phyloP scores from a whole-genome alignment of 2,329 filamentous ascomycete genomes.

The Ceratocystis lukuohia region DNA sequence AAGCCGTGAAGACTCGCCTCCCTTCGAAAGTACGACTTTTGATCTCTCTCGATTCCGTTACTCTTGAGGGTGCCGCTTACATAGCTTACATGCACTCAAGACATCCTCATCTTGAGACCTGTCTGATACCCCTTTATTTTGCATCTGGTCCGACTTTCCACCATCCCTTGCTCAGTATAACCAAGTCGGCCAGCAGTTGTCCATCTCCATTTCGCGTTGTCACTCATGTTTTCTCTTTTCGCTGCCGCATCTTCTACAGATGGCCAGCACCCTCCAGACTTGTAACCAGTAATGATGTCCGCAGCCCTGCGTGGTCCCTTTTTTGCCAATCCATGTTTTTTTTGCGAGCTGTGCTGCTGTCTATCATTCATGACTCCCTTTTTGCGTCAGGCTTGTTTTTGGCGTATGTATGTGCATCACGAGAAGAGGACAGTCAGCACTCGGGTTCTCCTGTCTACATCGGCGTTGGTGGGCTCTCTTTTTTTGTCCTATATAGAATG shows the following conservation, averaged over 20 bases:
- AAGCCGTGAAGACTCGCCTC: conserved; percentile 27
- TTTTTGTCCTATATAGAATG: background rate
- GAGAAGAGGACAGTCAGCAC: too few species aligned
- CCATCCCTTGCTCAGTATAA: background rate
- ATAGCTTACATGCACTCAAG: background rate
- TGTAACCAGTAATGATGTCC: background rate
- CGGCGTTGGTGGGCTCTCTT: background rate
- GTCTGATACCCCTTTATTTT: conserved; percentile 6
- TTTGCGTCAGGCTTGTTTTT: background rate
- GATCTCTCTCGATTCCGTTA: conserved; percentile 17
- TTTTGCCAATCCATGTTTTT: background rate
- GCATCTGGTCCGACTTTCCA: conserved; percentile 3
- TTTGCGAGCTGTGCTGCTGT: background rate
- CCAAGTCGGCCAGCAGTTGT: conserved; percentile 9
- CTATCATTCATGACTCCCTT: too few species aligned
- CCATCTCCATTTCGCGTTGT: background rate
- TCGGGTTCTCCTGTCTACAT: too few species aligned
- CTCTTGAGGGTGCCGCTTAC: background rate
- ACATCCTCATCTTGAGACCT: background rate
- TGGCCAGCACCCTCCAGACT: background rate
- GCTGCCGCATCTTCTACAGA: background rate
- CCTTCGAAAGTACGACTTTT: background rate
- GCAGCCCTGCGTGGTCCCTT: background rate
- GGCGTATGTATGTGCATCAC: background rate
- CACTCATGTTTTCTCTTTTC: background rate